These are phyloP conservation scores for Candida cerambycidarum DNA, from an alignment of 805 yeast genomes.

Conservation along the genomic window DNA sequence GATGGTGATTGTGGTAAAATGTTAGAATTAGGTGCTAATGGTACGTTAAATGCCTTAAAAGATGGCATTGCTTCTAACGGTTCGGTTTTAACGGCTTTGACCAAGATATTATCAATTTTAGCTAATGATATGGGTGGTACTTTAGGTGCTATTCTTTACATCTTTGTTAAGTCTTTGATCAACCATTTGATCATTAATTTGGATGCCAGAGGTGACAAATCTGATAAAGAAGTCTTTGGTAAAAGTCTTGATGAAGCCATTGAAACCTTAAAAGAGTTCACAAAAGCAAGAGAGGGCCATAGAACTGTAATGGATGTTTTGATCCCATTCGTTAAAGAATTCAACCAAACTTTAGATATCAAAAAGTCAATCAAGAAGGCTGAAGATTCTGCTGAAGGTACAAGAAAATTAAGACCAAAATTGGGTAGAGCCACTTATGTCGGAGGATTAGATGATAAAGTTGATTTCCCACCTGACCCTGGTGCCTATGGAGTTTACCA, in stretches of 20 bases:
- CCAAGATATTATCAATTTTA: slow-evolving; percentile 24
- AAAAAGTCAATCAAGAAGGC: slow-evolving; percentile 26
- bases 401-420: slow-evolving; percentile 31
- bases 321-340: slow-evolving; percentile 32
- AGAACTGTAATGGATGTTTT: slow-evolving; percentile 42
- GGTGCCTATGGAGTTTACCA: slow-evolving; percentile 42
- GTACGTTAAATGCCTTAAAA: slow-evolving; percentile 23
- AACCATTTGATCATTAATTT: slow-evolving; percentile 18
- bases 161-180: slow-evolving; percentile 27
- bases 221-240: slow-evolving; percentile 18
- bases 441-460: slow-evolving; percentile 25
- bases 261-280: slow-evolving; percentile 28
- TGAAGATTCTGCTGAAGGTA: slow-evolving; percentile 32
- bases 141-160: slow-evolving; percentile 35
- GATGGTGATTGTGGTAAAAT: slow-evolving; percentile 46
- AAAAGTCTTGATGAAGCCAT: slow-evolving; percentile 24
- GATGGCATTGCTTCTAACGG: slow-evolving; percentile 23
- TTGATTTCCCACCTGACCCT: slow-evolving; percentile 39
- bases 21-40: slow-evolving; percentile 32
- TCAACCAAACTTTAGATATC: slow-evolving; percentile 20
- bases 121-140: slow-evolving; percentile 42
- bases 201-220: slow-evolving; percentile 9
- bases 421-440: slow-evolving; percentile 41
- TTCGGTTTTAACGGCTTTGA: slow-evolving; percentile 23
- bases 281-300: slow-evolving; percentile 39